These are phyloP conservation scores for Pleurotus salmoneostramineus DNA, from an alignment of 768 basidiomycete genomes.

Conservation along the genomic window DNA sequence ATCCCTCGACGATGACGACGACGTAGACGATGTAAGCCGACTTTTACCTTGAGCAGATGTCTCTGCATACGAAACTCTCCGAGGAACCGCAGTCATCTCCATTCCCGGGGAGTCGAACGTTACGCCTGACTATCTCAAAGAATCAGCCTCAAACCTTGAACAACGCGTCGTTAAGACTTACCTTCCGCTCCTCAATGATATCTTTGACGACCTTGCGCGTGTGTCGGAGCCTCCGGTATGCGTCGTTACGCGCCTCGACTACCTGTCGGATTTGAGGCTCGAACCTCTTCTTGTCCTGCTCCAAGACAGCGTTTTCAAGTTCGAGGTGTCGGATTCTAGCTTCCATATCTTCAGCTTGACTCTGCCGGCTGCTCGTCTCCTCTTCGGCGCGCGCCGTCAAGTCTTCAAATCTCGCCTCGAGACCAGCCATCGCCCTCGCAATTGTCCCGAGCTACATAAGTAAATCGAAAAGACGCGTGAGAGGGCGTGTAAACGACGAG, in stretches of 20 bases:
- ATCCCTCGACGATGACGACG: not conserved
- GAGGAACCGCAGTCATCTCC: not conserved
- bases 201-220: slow-evolving; percentile 36
- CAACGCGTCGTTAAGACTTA: slow-evolving; percentile 19
- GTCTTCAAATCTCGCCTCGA: slow-evolving; percentile 14
- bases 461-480: not conserved
- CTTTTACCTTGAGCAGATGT: not conserved
- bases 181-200: slow-evolving; percentile 34
- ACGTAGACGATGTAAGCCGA: not conserved
- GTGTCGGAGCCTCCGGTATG: slow-evolving; percentile 28
- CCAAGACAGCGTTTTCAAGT: slow-evolving; percentile 29
- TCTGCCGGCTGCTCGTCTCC: slow-evolving; percentile 21
- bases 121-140: not conserved
- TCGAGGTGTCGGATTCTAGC: slow-evolving; percentile 23
- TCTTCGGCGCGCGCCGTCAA: slow-evolving; percentile 10
- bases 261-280: slow-evolving; percentile 26
- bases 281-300: slow-evolving; percentile 18
- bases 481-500: not conserved
- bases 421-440: slow-evolving; percentile 3
- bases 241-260: slow-evolving; percentile 27
- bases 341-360: slow-evolving; percentile 16
- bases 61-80: not conserved
- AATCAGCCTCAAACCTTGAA: slow-evolving; percentile 3
- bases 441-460: slow-evolving; percentile 12
- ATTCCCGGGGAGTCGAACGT: not conserved